These are phyloP conservation scores for Inosperma sp. DNA, from an alignment of 768 basidiomycete genomes.

Conservation along the genomic window DNA sequence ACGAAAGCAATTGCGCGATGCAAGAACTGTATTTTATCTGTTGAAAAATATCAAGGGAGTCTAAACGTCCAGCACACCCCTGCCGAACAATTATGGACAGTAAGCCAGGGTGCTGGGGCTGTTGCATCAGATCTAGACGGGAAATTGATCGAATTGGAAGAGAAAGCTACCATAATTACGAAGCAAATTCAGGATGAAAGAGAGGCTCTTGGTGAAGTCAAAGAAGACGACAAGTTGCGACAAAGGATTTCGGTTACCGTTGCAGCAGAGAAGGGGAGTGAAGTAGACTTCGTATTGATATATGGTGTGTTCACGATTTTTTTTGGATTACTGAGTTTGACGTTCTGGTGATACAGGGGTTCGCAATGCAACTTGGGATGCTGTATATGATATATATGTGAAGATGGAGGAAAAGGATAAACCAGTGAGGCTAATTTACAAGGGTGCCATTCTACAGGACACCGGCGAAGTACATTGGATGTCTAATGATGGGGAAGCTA, in stretches of 20 bases:
- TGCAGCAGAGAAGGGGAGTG: conserved; percentile 23
- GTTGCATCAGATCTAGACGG: conserved; percentile 26
- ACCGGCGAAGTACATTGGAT: conserved; percentile 35
- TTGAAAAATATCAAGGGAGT: conserved; percentile 26
- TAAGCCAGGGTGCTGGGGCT: conserved; percentile 22
- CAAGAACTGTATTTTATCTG: conserved; percentile 19
- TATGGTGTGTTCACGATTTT: conserved; percentile 24
- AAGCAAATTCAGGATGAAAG: conserved; percentile 20
- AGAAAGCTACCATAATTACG: conserved; percentile 16
- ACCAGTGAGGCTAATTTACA: conserved; percentile 33
- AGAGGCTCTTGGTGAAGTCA: conserved; percentile 7
- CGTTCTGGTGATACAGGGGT: conserved; percentile 8
- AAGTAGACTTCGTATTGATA: conserved; percentile 29
- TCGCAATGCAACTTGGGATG: conserved; percentile 30
- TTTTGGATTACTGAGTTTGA: neutral
- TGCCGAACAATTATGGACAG: conserved; percentile 14
- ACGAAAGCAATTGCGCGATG: conserved; percentile 23
- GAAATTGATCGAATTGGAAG: conserved; percentile 19
- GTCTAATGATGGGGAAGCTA: neutral
- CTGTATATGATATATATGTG: conserved; percentile 36
- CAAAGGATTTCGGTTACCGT: conserved; percentile 24
- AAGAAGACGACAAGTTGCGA: conserved; percentile 11
- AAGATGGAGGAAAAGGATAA: conserved; percentile 27
- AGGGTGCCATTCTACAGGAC: conserved; percentile 30
- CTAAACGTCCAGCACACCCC: conserved; percentile 25